Evolutionary conservation across 108 stramenopile genomes (phyloP).

Genomic region (Conticribra guillardii): DNA sequence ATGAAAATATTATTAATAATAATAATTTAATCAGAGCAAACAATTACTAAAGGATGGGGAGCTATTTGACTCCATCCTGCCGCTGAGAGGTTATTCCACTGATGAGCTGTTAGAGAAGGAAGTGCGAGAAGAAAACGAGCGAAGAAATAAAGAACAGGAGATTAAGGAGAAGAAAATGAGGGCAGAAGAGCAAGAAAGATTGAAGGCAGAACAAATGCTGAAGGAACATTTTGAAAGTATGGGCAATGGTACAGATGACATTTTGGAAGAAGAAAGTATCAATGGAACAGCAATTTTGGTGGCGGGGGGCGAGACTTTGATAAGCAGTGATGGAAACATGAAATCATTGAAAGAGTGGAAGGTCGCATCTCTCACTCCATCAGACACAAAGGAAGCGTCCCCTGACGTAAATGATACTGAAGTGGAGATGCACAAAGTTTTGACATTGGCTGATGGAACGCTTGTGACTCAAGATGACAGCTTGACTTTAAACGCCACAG

Average conservation of each 20-base stretch:
- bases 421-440: slow-evolving; percentile 15
- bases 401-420: background rate
- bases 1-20: too few relatives aligned
- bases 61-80: slow-evolving; percentile 67
- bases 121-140: slow-evolving; percentile 56
- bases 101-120: slow-evolving; percentile 78
- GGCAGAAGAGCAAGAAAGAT: slow-evolving; percentile 34
- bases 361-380: too few relatives aligned
- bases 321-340: slow-evolving; percentile 21
- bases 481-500: slow-evolving; percentile 4
- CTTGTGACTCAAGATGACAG: slow-evolving; percentile 18
- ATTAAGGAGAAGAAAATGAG: slow-evolving; percentile 56
- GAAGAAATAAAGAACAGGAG: slow-evolving; percentile 51
- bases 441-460: slow-evolving; percentile 23
- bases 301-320: slow-evolving; percentile 25
- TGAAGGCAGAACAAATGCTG: slow-evolving; percentile 22
- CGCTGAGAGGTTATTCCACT: slow-evolving; percentile 73
- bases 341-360: slow-evolving; percentile 17
- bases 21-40: too few relatives aligned
- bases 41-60: slow-evolving; percentile 68
- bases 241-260: slow-evolving; percentile 19
- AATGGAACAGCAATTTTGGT: slow-evolving; percentile 43
- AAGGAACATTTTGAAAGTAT: slow-evolving; percentile 26
- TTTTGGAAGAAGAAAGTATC: slow-evolving; percentile 16
- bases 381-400: background rate